A percentile compares a stretch with the other conserved stretches of the same genome.
phyloP scores from a whole-genome alignment of 805 yeast genomes.

The Cyberlindnera misumaiensis region DNA sequence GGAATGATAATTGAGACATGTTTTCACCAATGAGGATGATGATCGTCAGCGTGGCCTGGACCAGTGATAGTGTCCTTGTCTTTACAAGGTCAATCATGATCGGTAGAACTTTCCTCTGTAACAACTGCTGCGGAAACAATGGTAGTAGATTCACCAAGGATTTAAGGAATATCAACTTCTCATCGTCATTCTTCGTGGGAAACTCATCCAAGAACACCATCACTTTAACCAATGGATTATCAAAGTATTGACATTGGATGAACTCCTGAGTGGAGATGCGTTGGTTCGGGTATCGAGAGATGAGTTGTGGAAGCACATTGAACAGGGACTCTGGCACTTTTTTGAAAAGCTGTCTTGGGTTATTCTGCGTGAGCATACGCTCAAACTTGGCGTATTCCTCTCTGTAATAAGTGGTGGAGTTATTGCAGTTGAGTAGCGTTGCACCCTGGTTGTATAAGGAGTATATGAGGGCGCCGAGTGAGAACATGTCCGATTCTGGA shows the following conservation, averaged over 20 bases:
- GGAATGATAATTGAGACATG: slow-evolving; percentile 72
- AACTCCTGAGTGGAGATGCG: slow-evolving; percentile 59
- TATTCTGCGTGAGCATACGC: slow-evolving; percentile 34
- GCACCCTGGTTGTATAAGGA: slow-evolving; percentile 54
- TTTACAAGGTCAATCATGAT: slow-evolving; percentile 47
- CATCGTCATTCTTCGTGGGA: slow-evolving; percentile 62
- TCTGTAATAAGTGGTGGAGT: slow-evolving; percentile 55
- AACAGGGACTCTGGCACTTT: slow-evolving; percentile 53
- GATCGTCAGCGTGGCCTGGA: slow-evolving; percentile 44
- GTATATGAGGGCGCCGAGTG: slow-evolving; percentile 72
- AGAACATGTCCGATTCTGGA: slow-evolving; percentile 73
- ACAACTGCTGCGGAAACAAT: slow-evolving; percentile 43
- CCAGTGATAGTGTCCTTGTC: slow-evolving; percentile 33
- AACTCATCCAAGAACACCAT: slow-evolving; percentile 78
- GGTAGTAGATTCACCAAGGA: slow-evolving; percentile 50
- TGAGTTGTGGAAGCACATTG: slow-evolving; percentile 42
- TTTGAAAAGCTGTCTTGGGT: slow-evolving; percentile 36
- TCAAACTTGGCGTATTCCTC: slow-evolving; percentile 45
- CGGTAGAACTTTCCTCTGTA: slow-evolving; percentile 62
- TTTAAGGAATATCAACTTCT: slow-evolving; percentile 59
- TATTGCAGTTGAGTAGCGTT: slow-evolving; percentile 42
- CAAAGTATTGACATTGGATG: slow-evolving; percentile 67
- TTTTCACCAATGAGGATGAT: slow-evolving; percentile 56
- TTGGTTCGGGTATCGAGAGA: slow-evolving; percentile 51
- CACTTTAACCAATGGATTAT: slow-evolving; percentile 76